Percentiles rank a stretch among this genome's conserved stretches.
Evolutionary conservation across 208 protist genomes (phyloP).

Genomic region (Trypanosoma avium): DNA sequence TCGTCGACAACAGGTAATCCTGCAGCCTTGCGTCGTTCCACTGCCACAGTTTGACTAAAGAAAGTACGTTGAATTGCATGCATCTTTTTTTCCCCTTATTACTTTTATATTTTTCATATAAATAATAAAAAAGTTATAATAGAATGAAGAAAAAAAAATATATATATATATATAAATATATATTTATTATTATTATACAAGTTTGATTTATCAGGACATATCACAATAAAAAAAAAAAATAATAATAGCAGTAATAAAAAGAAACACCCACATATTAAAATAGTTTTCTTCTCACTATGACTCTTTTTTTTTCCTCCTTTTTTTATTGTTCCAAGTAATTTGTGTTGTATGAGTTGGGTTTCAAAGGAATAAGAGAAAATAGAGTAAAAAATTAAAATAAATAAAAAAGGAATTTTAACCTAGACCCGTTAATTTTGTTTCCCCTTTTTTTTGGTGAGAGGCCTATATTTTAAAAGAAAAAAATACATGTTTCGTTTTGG

Average conservation of each 20-base stretch:
- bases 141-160: no score
- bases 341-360: no score
- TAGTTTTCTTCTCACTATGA: background rate
- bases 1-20: constrained; percentile 52
- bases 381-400: background rate
- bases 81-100: background rate
- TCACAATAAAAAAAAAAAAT: no score
- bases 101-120: background rate
- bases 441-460: background rate
- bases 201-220: no score
- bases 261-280: no score
- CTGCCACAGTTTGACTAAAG: constrained; percentile 38
- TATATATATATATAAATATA: no score
- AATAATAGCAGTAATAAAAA: no score
- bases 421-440: background rate
- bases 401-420: background rate
- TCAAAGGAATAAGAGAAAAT: background rate
- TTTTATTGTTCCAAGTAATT: no score
- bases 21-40: constrained; percentile 35
- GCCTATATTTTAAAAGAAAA: background rate
- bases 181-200: no score
- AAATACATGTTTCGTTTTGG: background rate
- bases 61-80: background rate
- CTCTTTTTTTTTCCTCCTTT: background rate
- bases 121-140: no score